Conservation (phyloP, 805 yeast genomes). For the Candida pseudofarinosa region DNA sequence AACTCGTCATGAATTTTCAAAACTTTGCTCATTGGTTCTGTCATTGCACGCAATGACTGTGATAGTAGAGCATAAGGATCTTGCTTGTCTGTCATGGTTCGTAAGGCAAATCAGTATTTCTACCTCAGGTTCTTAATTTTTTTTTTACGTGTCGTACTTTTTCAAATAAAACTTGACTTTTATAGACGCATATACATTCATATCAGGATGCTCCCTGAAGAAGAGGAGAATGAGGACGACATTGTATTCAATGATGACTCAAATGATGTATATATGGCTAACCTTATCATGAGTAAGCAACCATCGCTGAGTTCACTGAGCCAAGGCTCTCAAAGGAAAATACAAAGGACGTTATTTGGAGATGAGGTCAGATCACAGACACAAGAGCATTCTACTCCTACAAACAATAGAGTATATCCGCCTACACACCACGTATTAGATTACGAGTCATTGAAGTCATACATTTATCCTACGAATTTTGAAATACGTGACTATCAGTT, state of each 20-base stretch:
- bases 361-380: constrained; percentile 3
- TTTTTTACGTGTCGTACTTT: not conserved
- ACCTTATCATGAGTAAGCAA: not conserved
- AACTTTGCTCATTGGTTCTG: constrained; percentile 21
- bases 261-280: constrained; percentile 8
- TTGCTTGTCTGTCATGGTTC: constrained; percentile 1
- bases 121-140: too few relatives aligned
- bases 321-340: not conserved
- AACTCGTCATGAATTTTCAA: constrained; percentile 27
- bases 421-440: constrained; percentile 26
- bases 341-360: constrained; percentile 10
- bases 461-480: constrained; percentile 81
- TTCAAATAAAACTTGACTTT: not conserved
- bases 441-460: constrained; percentile 29
- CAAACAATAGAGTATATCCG: not conserved
- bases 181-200: not conserved
- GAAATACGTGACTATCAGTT: constrained; percentile 86
- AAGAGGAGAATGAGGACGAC: constrained; percentile 7
- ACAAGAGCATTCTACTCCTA: not conserved
- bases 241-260: constrained; percentile 12
- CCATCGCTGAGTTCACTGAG: not conserved
- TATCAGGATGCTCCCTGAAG: not conserved
- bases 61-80: constrained; percentile 26
- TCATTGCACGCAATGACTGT: constrained; percentile 18
- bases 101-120: too few relatives aligned